Evolutionary conservation across 768 basidiomycete species (phyloP).

Genomic region (Leccinum truebloodii): DNA sequence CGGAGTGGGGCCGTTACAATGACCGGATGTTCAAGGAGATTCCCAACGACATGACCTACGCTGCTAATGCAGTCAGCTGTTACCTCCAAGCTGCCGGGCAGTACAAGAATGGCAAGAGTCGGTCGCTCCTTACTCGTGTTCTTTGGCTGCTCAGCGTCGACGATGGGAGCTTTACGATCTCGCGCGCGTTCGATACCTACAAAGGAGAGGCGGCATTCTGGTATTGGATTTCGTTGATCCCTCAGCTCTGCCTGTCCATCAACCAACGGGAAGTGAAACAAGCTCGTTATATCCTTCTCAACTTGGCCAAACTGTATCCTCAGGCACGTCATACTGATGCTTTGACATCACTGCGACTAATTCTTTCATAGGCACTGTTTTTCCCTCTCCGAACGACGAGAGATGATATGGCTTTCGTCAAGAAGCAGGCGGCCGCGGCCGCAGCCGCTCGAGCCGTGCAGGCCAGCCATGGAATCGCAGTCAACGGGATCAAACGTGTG

Average conservation of each 20-base stretch:
- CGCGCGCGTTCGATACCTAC: slow-evolving; percentile 88
- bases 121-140: slow-evolving; percentile 87
- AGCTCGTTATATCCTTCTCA: slow-evolving; percentile 84
- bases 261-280: slow-evolving; percentile 92
- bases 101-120: slow-evolving; percentile 91
- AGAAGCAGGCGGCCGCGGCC: slow-evolving; percentile 42
- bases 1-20: slow-evolving; percentile 95
- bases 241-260: slow-evolving; percentile 88
- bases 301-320: slow-evolving; percentile 88
- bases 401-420: slow-evolving; percentile 61
- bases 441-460: slow-evolving; percentile 36
- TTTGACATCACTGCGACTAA: slow-evolving; percentile 6
- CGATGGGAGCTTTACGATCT: slow-evolving; percentile 68
- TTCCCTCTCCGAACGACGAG: slow-evolving; percentile 88
- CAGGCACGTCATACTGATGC: slow-evolving; percentile 57
- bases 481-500: slow-evolving; percentile 31
- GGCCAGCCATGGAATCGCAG: slow-evolving; percentile 32
- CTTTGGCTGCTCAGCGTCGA: slow-evolving; percentile 97
- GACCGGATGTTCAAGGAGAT: slow-evolving; percentile 92
- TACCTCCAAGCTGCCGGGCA: slow-evolving; percentile 96
- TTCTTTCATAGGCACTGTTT: slow-evolving; percentile 74
- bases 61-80: slow-evolving; percentile 92
- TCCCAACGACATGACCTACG: slow-evolving; percentile 70
- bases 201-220: slow-evolving; percentile 96
- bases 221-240: slow-evolving; percentile 99